Base-by-base conservation (phyloP, 2,329 filamentous ascomycete species). In the Penicillium hesseltinei region DNA sequence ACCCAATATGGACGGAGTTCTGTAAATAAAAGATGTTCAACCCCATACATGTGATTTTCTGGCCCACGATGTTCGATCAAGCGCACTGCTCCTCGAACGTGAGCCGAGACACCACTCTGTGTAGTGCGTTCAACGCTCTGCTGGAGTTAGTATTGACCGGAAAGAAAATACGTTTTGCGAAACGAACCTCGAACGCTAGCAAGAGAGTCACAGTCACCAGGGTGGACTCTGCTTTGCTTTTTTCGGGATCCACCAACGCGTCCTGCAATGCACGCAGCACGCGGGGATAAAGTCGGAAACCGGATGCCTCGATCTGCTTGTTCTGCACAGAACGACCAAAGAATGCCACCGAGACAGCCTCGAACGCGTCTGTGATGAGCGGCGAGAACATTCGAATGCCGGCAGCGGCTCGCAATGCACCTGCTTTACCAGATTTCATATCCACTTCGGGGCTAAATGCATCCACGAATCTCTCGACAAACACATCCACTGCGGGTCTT, bases 1-100 rank as follows among this genome's bases (percentile, higher is more conserved):
- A 75, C 73, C 73, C 73, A 75, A 50, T 75, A 76, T 13, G 74
- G 73, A 25, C 74, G 68, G 25, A 76, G 62, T 47, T 76, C 74
- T 3, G 72, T 72, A 45, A 73, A 76, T 7, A 75, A 53, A 4
- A 73, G 59, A 63, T 76, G 73, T 47, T 76, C 74, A 3, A 76
- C 71, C 1, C 74, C 74, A 56, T 73, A 71, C 50, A 75, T 71
- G 57, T 76, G 74, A 36, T 71, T 74, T 48, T 75, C 72, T 0
- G 74, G 72, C 9, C 74, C 74, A 31, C 74, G 71, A 55, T 75
- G 72, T 46, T 75, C 69, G 23, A 76, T 71, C 51, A 76, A 51
- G 33, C 69, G 71, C 54, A 74, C 58, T 15, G 72, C 73, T 44
- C 73, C 74, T 42, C 65, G 61, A 15, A 73, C 68, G 44, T 76